Conservation (phyloP, 176 grass and related monocot genomes). For the Elymus sibiricus region DNA sequence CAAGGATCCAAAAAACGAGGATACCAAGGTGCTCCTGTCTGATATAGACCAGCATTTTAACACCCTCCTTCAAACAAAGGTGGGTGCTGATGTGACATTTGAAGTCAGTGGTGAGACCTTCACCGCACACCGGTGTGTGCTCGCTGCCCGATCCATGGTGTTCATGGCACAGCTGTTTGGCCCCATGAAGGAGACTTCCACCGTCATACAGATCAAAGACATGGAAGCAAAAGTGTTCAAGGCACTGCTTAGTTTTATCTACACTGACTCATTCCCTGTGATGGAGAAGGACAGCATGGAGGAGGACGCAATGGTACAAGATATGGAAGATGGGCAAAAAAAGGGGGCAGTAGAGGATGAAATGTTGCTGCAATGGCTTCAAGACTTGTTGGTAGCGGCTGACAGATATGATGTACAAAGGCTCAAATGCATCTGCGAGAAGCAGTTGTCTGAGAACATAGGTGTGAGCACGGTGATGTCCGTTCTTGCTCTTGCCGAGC, state of each 20-base stretch:
- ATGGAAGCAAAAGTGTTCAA: neutral
- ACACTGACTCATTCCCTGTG: neutral
- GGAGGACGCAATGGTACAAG: neutral
- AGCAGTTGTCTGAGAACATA: neutral
- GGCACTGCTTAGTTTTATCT: neutral
- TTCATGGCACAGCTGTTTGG: neutral
- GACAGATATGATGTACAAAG: neutral
- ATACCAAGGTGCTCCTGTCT: neutral
- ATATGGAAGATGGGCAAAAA: neutral
- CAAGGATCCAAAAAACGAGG: neutral
- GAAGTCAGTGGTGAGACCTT: neutral
- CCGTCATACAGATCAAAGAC: neutral
- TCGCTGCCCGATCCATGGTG: neutral
- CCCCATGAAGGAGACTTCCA: neutral
- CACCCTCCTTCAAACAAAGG: neutral
- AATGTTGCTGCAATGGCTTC: neutral
- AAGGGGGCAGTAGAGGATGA: neutral
- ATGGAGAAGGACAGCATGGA: neutral
- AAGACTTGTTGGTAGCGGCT: neutral
- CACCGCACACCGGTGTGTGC: neutral
- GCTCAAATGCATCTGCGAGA: neutral
- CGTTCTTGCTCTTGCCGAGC: conserved; percentile 10
- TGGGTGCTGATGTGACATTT: neutral
- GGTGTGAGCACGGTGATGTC: conserved; percentile 12
- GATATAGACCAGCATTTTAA: neutral